Conservation (phyloP, 2,329 filamentous ascomycete species). For the Zasmidium citrigriseum region DNA sequence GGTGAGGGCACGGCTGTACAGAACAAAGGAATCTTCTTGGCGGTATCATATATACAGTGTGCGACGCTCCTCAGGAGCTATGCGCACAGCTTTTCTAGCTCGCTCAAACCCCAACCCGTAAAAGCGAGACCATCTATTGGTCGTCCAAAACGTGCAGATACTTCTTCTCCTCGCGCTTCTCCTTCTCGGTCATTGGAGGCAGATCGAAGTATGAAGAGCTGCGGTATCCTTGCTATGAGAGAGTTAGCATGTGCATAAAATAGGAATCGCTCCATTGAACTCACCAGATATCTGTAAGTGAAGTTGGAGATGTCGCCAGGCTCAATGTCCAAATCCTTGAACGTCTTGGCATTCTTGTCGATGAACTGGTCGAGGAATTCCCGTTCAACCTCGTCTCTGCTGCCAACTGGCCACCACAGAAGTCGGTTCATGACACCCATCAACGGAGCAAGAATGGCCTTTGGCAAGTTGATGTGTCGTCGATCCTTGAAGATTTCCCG, state of each 20-base stretch:
- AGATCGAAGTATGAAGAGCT: constrained; percentile 88
- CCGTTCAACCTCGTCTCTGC: constrained; percentile 82
- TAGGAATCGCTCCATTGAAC: constrained; percentile 36
- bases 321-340: constrained; percentile 88
- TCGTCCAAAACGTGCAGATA: constrained; percentile 93
- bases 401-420: constrained; percentile 86
- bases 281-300: constrained; percentile 91
- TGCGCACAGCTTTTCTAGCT: neutral
- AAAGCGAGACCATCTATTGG: constrained; percentile 57
- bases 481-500: constrained; percentile 88
- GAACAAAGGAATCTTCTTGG: constrained; percentile 7
- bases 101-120: neutral
- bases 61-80: neutral
- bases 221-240: constrained; percentile 78
- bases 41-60: constrained; percentile 12
- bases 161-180: constrained; percentile 93
- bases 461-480: constrained; percentile 88
- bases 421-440: constrained; percentile 74
- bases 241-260: constrained; percentile 35
- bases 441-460: constrained; percentile 72
- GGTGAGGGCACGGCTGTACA: neutral
- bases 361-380: constrained; percentile 94
- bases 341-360: constrained; percentile 89
- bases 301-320: constrained; percentile 82
- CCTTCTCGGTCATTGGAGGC: constrained; percentile 89